Percentiles rank a stretch among this genome's conserved stretches.
Conservation (phyloP, 176 grass and related monocot species). For the Avena atlantica region DNA sequence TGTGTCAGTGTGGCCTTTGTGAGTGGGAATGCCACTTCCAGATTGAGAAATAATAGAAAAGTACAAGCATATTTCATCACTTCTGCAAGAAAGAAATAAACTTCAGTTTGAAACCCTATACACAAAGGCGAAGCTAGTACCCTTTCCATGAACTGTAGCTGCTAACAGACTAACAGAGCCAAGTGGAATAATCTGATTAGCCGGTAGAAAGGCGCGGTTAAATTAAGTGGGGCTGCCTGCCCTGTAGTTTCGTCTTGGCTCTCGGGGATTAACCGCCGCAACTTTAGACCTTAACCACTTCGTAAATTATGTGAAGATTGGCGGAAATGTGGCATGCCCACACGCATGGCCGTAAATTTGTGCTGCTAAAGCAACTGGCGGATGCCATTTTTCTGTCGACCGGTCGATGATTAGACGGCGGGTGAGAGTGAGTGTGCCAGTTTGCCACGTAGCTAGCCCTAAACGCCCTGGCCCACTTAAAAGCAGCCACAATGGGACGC, state of each 20-base stretch:
- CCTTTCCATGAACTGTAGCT: background rate
- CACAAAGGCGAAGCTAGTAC: background rate
- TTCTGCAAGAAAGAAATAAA: too few species aligned
- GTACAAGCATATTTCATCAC: background rate
- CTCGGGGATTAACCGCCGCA: constrained; percentile 55
- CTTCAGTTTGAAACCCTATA: background rate
- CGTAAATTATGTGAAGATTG: constrained; percentile 3
- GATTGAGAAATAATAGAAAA: background rate
- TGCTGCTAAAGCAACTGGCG: constrained; percentile 21
- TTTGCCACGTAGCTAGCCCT: constrained; percentile 40
- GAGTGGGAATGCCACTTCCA: constrained; percentile 50
- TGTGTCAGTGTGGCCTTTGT: constrained; percentile 48
- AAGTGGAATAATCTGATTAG: constrained; percentile 13
- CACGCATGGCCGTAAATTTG: constrained; percentile 22
- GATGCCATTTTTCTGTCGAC: constrained; percentile 30
- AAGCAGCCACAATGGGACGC: too few species aligned
- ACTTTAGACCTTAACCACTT: constrained; percentile 58
- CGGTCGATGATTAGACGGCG: constrained; percentile 17
- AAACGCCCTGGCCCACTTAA: background rate
- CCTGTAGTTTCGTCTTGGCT: background rate
- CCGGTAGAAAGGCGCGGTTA: constrained; percentile 20
- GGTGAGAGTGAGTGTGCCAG: too few species aligned
- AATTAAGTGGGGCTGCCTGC: background rate
- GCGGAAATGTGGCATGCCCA: constrained; percentile 9
- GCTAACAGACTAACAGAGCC: background rate